A percentile compares a stretch with the other conserved stretches of the same genome.
Conservation (phyloP, 352 stramenopile species). For the Peronospora belbahrii region DNA sequence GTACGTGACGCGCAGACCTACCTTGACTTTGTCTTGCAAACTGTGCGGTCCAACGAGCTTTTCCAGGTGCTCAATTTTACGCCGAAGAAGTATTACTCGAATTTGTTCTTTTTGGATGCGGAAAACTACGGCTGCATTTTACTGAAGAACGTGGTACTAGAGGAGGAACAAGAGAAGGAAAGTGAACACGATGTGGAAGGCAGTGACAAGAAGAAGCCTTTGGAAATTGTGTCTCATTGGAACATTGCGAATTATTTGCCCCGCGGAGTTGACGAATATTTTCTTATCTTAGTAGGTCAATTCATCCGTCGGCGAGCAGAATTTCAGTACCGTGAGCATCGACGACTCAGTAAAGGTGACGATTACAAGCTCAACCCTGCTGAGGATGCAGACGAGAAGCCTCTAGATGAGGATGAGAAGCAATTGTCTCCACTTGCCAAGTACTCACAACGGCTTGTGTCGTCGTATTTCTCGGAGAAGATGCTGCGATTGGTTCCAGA, state of each 20-base stretch:
- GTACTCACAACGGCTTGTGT: conserved; percentile 66
- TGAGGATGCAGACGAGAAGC: conserved; percentile 22
- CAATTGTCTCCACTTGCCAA: conserved; percentile 44
- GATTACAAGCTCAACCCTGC: conserved; percentile 10
- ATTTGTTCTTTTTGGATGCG: conserved; percentile 93
- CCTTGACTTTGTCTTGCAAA: conserved; percentile 92
- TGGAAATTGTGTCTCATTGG: conserved; percentile 83
- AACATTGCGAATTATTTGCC: conserved; percentile 86
- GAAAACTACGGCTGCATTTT: conserved; percentile 94
- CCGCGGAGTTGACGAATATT: conserved; percentile 78
- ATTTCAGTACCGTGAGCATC: conserved; percentile 33
- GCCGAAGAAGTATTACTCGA: conserved; percentile 79
- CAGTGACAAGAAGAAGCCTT: conserved; percentile 22
- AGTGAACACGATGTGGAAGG: conserved; percentile 19
- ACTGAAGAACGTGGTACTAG: conserved; percentile 32
- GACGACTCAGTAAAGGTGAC: conserved; percentile 13
- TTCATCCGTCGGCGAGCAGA: conserved; percentile 77
- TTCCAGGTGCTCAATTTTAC: conserved; percentile 79
- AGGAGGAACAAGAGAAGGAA: conserved; percentile 23
- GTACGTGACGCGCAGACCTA: conserved; percentile 90
- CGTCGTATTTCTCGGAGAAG: conserved; percentile 72
- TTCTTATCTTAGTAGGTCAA: conserved; percentile 82
- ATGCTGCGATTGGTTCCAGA: conserved; percentile 69
- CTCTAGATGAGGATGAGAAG: conserved; percentile 45
- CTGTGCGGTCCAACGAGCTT: conserved; percentile 75